A percentile compares a stretch with the other conserved stretches of the same genome.
Evolutionary conservation across 2,329 filamentous ascomycete genomes (phyloP).

Genomic region (Stagonosporopsis rhizophila): DNA sequence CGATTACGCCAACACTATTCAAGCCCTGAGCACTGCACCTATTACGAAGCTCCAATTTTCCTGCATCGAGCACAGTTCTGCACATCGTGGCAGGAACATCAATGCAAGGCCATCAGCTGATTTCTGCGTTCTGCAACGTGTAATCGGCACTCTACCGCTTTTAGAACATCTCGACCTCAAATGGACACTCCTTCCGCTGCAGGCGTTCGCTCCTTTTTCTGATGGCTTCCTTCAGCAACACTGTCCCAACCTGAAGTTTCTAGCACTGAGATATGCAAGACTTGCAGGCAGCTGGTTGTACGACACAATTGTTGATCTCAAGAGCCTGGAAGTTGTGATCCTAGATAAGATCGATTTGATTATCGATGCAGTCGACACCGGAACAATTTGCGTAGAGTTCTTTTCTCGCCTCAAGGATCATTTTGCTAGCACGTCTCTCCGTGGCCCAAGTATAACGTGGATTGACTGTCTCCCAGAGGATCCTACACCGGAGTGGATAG

Average conservation of each 20-base stretch:
- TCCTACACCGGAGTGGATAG: not conserved
- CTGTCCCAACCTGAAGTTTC: not conserved
- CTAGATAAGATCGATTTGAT: not conserved
- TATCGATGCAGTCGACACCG: not conserved
- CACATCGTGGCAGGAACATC: no score
- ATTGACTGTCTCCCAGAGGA: not conserved
- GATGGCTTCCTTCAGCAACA: not conserved
- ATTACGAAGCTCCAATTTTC: constrained; percentile 1
- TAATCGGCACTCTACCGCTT: not conserved
- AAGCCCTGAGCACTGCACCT: not conserved
- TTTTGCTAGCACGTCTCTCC: not conserved
- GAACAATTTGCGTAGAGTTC: not conserved
- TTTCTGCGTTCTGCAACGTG: not conserved
- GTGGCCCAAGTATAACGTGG: not conserved
- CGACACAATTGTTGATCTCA: not conserved
- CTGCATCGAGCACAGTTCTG: not conserved
- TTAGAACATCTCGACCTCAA: constrained; percentile 4
- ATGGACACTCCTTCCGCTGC: not conserved
- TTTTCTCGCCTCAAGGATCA: not conserved
- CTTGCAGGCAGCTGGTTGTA: not conserved
- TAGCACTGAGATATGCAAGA: not conserved
- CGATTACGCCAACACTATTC: constrained; percentile 17
- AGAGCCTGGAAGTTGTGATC: not conserved
- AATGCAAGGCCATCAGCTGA: not conserved
- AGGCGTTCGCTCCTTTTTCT: not conserved